Evolutionary conservation across 2,329 filamentous ascomycete species (phyloP).

Genomic region (Colletotrichum aenigma): DNA sequence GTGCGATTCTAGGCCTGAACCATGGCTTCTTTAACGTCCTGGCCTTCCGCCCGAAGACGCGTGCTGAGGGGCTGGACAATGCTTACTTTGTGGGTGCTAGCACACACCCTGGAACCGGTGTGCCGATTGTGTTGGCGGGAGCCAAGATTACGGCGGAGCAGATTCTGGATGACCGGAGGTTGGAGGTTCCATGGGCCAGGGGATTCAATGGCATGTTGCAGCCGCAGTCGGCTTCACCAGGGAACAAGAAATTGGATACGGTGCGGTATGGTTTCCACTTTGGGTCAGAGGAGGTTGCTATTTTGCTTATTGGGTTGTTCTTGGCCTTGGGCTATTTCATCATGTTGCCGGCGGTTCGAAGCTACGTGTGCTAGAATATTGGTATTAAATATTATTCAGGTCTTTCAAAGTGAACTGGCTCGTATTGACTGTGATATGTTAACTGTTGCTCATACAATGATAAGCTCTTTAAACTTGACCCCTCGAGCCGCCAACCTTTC

Average conservation of each 20-base stretch:
- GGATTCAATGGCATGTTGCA: conserved; percentile 7
- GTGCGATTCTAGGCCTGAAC: conserved; percentile 73
- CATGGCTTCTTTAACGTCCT: conserved; percentile 79
- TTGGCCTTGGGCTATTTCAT: neutral
- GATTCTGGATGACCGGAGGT: conserved; percentile 38
- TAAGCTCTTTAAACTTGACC: neutral
- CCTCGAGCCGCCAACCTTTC: neutral
- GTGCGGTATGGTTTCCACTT: conserved; percentile 18
- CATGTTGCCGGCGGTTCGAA: neutral
- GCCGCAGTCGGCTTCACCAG: neutral
- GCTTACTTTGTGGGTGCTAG: conserved; percentile 77
- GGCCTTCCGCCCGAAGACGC: conserved; percentile 66
- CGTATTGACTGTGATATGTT: too few relatives aligned
- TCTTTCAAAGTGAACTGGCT: too few relatives aligned
- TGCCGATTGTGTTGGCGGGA: conserved; percentile 75
- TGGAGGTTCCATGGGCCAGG: conserved; percentile 32
- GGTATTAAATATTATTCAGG: too few relatives aligned
- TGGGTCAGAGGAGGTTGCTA: conserved; percentile 19
- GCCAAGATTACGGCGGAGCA: conserved; percentile 62
- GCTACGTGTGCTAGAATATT: neutral
- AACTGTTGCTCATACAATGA: too few relatives aligned
- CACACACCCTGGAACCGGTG: conserved; percentile 77
- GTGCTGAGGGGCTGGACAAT: conserved; percentile 50
- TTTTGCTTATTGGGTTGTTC: neutral
- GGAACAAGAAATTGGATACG: conserved; percentile 4